phyloP scores from a whole-genome alignment of 2,329 filamentous ascomycete genomes.

The Talaromyces sp. region DNA sequence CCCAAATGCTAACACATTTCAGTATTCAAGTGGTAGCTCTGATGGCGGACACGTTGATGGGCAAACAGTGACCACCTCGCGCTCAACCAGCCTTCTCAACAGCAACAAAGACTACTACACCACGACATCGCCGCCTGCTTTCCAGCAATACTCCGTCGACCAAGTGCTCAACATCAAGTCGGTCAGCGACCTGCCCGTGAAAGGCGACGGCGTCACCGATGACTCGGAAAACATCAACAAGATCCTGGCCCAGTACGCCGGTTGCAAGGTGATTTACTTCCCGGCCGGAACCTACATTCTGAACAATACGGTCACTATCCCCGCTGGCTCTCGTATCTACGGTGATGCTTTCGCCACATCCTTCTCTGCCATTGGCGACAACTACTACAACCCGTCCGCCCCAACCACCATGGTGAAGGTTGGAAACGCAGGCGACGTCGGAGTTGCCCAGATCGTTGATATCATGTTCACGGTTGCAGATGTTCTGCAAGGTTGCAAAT shows the following conservation, averaged over 20 bases:
- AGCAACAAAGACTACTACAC: slow-evolving; percentile 36
- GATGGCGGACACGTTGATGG: slow-evolving; percentile 25
- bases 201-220: slow-evolving; percentile 39
- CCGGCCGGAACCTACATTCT: slow-evolving; percentile 37
- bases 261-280: slow-evolving; percentile 27
- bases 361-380: slow-evolving; percentile 45
- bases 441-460: slow-evolving; percentile 48
- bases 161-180: slow-evolving; percentile 45
- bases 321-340: slow-evolving; percentile 45
- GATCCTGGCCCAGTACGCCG: slow-evolving; percentile 25
- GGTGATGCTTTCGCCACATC: slow-evolving; percentile 49
- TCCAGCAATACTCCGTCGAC: slow-evolving; percentile 34
- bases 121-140: slow-evolving; percentile 36
- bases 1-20: neutral
- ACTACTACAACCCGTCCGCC: slow-evolving; percentile 38
- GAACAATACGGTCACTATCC: slow-evolving; percentile 42
- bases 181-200: slow-evolving; percentile 33
- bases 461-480: slow-evolving; percentile 49
- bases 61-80: slow-evolving; percentile 23
- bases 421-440: slow-evolving; percentile 46
- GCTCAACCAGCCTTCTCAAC: slow-evolving; percentile 26
- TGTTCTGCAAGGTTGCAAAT: slow-evolving; percentile 37
- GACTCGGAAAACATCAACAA: slow-evolving; percentile 34
- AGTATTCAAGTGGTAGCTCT: slow-evolving; percentile 12
- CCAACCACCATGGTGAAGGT: slow-evolving; percentile 49